phyloP scores from a whole-genome alignment of 2,329 filamentous ascomycete genomes.

The Xylariaceae sp. region DNA sequence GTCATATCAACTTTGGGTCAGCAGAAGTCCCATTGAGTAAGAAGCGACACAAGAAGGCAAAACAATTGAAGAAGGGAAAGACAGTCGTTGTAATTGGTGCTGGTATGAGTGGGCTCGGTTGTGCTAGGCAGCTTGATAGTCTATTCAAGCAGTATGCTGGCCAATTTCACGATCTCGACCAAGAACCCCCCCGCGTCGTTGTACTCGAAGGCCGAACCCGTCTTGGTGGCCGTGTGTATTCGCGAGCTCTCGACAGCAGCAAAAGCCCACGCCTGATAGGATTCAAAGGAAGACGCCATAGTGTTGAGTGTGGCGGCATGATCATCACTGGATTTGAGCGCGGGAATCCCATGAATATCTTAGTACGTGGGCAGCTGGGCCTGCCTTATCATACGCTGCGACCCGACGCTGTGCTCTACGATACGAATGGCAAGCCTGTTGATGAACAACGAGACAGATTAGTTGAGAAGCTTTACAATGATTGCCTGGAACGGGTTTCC shows the following conservation, averaged over 20 bases:
- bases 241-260: conserved; percentile 62
- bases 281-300: conserved; percentile 61
- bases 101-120: conserved; percentile 89
- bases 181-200: conserved; percentile 69
- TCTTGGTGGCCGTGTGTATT: conserved; percentile 91
- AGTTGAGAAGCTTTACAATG: conserved; percentile 90
- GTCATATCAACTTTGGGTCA: conserved; percentile 97
- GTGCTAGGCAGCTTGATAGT: conserved; percentile 86
- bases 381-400: conserved; percentile 80
- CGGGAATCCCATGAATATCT: conserved; percentile 87
- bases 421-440: conserved; percentile 73
- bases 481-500: conserved; percentile 87
- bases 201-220: conserved; percentile 83
- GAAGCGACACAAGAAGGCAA: conserved; percentile 38
- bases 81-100: conserved; percentile 86
- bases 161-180: conserved; percentile 59
- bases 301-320: conserved; percentile 95
- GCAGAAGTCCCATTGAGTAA: conserved; percentile 60
- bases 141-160: conserved; percentile 76
- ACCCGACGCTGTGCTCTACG: conserved; percentile 83
- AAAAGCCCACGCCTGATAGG: conserved; percentile 46
- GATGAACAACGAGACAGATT: conserved; percentile 73
- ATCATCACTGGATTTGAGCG: conserved; percentile 96
- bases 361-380: conserved; percentile 85
- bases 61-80: conserved; percentile 52